phyloP scores from a whole-genome alignment of 1,284 basidiomycete species.

The Athelia sp. region DNA sequence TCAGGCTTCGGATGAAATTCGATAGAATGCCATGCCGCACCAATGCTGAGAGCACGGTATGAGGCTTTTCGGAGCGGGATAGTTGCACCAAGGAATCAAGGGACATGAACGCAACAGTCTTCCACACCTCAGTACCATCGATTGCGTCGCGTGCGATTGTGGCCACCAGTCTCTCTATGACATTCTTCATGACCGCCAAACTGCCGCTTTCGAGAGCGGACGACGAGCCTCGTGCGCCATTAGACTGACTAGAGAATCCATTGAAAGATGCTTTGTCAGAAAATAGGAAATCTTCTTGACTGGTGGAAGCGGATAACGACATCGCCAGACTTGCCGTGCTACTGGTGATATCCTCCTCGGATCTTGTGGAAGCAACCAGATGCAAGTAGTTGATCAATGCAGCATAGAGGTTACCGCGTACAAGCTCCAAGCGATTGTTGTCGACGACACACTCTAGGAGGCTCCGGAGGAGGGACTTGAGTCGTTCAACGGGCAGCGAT shows the following conservation, averaged over 20 bases:
- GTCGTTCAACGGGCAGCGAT: conserved; percentile 73
- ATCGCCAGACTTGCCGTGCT: conserved; percentile 19
- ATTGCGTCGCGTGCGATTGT: conserved; percentile 88
- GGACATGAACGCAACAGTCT: conserved; percentile 88
- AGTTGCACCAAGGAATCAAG: conserved; percentile 74
- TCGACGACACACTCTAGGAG: conserved; percentile 77
- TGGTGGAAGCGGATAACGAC: conserved; percentile 32
- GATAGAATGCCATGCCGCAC: conserved; percentile 76
- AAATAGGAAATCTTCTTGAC: conserved; percentile 33
- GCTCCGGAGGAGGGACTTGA: conserved; percentile 72
- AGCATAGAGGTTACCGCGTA: conserved; percentile 97
- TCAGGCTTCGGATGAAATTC: conserved; percentile 81
- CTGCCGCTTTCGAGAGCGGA: conserved; percentile 58
- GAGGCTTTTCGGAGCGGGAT: conserved; percentile 59
- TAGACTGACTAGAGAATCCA: conserved; percentile 20
- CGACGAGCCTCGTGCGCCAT: conserved; percentile 15
- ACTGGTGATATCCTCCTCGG: conserved; percentile 7
- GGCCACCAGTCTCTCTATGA: conserved; percentile 72
- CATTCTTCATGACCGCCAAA: conserved; percentile 54
- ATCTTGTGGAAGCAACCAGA: conserved; percentile 43
- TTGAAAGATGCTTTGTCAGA: conserved; percentile 28
- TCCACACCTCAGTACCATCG: conserved; percentile 95
- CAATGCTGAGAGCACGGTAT: conserved; percentile 55
- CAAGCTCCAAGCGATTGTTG: conserved; percentile 77
- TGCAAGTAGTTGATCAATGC: conserved; percentile 87